phyloP scores from a whole-genome alignment of 2,329 filamentous ascomycete species.

The Akanthomyces lecanii region DNA sequence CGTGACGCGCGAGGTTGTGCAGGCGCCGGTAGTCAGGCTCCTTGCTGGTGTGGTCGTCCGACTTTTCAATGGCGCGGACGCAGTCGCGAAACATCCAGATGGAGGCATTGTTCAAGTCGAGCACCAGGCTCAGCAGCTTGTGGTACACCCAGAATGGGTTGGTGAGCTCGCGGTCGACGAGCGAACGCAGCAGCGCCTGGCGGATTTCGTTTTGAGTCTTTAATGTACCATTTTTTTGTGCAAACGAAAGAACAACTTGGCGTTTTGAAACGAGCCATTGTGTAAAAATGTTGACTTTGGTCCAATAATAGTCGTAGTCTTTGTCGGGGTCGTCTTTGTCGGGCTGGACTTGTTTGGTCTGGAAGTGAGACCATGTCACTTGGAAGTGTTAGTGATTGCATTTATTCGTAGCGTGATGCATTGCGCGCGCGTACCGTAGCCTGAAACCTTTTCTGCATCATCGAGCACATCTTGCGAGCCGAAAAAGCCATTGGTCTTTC shows the following conservation, averaged over 20 bases:
- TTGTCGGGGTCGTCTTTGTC: conserved; percentile 3
- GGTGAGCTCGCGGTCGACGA: conserved; percentile 8
- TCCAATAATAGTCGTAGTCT: conserved; percentile 32
- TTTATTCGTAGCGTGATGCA: conserved; percentile 2
- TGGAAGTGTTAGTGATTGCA: neutral
- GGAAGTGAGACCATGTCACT: conserved; percentile 33
- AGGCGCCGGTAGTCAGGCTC: conserved; percentile 29
- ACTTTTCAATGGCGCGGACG: conserved; percentile 33
- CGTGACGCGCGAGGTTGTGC: conserved; percentile 41
- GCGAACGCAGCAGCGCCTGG: neutral
- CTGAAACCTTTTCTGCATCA: neutral
- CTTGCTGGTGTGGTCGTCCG: neutral
- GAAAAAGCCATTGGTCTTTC: conserved; percentile 19
- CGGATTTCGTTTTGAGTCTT: conserved; percentile 16
- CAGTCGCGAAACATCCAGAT: conserved; percentile 38
- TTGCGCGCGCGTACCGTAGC: neutral
- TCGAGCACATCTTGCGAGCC: conserved; percentile 18
- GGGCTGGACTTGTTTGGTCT: conserved; percentile 26
- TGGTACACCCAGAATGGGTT: conserved; percentile 37
- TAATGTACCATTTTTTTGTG: no score
- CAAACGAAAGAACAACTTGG: conserved; percentile 32
- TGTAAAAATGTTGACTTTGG: conserved; percentile 33
- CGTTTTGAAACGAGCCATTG: conserved; percentile 22
- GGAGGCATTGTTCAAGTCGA: conserved; percentile 29
- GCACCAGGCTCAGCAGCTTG: conserved; percentile 28